Evolutionary conservation across 2,329 filamentous ascomycete genomes (phyloP).

Genomic region (Gaeumannomyces sp.): DNA sequence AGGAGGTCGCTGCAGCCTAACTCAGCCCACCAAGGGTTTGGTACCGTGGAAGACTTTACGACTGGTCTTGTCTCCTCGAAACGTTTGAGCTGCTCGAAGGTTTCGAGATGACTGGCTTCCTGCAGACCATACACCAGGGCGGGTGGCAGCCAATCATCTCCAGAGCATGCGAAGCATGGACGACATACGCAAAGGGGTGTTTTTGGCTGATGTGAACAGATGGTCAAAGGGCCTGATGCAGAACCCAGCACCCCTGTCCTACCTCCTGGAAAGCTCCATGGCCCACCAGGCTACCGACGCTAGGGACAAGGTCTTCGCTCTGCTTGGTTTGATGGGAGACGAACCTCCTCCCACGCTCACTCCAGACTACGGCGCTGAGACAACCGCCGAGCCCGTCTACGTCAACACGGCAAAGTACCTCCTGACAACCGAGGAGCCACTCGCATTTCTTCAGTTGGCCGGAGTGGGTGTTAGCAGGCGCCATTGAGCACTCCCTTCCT

Average conservation of each 20-base stretch:
- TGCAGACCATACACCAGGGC: not conserved
- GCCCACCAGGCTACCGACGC: not conserved
- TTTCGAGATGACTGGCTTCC: not conserved
- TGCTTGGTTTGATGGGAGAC: conserved; percentile 2
- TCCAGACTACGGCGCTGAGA: not conserved
- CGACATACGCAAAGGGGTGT: not conserved
- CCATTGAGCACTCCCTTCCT: not conserved
- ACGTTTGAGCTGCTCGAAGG: not conserved
- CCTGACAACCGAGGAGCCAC: not conserved
- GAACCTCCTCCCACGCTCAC: not conserved
- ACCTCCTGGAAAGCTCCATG: not conserved
- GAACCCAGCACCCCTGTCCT: not conserved
- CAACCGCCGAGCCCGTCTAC: not conserved
- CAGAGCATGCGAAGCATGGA: not conserved
- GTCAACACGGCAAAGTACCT: not conserved
- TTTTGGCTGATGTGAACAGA: not conserved
- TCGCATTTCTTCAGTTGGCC: not conserved
- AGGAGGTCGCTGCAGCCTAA: not conserved
- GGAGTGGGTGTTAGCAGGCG: not conserved
- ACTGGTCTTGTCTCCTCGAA: not conserved
- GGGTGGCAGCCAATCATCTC: not conserved
- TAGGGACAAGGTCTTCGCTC: not conserved
- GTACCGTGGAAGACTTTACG: not conserved
- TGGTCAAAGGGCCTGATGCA: not conserved
- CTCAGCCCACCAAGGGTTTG: not conserved